Evolutionary conservation across 768 basidiomycete species (phyloP).

Genomic region (Tylopilus vinaceipallidus): DNA sequence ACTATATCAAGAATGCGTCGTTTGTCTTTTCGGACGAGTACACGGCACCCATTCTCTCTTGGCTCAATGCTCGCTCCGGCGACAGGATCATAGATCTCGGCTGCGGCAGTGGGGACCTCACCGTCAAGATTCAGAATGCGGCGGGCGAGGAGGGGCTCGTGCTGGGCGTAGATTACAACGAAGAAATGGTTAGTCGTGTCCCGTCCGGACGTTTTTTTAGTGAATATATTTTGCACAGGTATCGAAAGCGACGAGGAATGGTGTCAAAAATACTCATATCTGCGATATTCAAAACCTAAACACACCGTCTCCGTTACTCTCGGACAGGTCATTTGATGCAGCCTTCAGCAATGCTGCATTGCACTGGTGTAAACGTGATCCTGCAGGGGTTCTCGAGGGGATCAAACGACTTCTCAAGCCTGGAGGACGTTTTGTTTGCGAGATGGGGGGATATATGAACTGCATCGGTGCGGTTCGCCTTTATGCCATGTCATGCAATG

Average conservation of each 20-base stretch:
- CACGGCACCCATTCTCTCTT: slow-evolving; percentile 52
- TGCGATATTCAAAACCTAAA: slow-evolving; percentile 53
- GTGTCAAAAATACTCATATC: slow-evolving; percentile 46
- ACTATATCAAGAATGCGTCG: slow-evolving; percentile 61
- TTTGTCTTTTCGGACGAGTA: slow-evolving; percentile 62
- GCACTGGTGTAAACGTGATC: slow-evolving; percentile 85
- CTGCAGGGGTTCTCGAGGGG: slow-evolving; percentile 59
- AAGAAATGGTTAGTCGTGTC: slow-evolving; percentile 61
- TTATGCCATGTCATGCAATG: background rate
- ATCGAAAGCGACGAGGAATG: slow-evolving; percentile 45
- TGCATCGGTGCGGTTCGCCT: slow-evolving; percentile 47
- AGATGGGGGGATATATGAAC: slow-evolving; percentile 79
- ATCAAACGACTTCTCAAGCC: slow-evolving; percentile 61
- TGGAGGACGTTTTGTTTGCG: slow-evolving; percentile 70
- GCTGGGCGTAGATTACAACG: slow-evolving; percentile 67
- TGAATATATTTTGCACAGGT: slow-evolving; percentile 40
- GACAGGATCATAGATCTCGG: slow-evolving; percentile 76
- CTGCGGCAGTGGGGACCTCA: slow-evolving; percentile 82
- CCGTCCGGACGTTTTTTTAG: background rate
- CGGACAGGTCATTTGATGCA: slow-evolving; percentile 55
- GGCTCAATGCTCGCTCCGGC: slow-evolving; percentile 62
- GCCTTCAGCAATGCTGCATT: slow-evolving; percentile 79
- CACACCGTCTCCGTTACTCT: slow-evolving; percentile 30
- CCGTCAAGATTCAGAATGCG: slow-evolving; percentile 49
- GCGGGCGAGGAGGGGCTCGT: slow-evolving; percentile 56